Evolutionary conservation across 2,329 filamentous ascomycete species (phyloP).

Genomic region (Cladosporium sphaerospermum): DNA sequence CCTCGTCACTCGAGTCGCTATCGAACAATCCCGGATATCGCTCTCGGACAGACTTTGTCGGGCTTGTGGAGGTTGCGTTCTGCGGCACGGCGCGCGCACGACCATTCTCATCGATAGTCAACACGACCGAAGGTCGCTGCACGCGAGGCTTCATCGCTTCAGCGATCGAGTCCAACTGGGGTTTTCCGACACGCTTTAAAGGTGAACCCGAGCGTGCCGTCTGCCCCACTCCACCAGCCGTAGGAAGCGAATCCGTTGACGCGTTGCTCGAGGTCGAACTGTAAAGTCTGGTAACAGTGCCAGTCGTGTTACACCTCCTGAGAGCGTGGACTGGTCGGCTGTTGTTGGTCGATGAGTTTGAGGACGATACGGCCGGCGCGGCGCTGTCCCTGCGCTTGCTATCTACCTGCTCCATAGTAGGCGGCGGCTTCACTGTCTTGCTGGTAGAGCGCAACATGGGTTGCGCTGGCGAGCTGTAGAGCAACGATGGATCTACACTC

Average conservation of each 20-base stretch:
- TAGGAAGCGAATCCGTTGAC: conserved; percentile 13
- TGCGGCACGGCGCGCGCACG: conserved; percentile 43
- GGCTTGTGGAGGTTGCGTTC: conserved; percentile 25
- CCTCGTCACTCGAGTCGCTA: conserved; percentile 29
- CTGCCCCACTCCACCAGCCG: conserved; percentile 26
- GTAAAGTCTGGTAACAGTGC: conserved; percentile 18
- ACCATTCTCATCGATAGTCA: conserved; percentile 42
- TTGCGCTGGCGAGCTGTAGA: conserved; percentile 30
- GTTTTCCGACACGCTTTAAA: conserved; percentile 38
- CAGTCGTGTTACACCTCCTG: conserved; percentile 43
- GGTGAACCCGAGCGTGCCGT: conserved; percentile 42
- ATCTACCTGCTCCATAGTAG: conserved; percentile 11
- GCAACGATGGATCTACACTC: conserved; percentile 44
- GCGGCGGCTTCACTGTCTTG: conserved; percentile 18
- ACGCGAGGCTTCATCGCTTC: conserved; percentile 33
- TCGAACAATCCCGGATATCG: conserved; percentile 43
- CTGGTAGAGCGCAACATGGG: conserved; percentile 12
- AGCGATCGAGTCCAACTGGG: conserved; percentile 40
- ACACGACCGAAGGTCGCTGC: conserved; percentile 38
- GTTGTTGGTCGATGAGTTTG: background rate
- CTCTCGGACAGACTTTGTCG: conserved; percentile 30
- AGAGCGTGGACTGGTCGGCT: conserved; percentile 25
- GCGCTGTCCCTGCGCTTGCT: conserved; percentile 23
- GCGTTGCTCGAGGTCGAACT: conserved; percentile 11
- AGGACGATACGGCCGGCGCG: background rate